phyloP scores from a whole-genome alignment of 257 asterid genomes.

The Solanum piurae region DNA sequence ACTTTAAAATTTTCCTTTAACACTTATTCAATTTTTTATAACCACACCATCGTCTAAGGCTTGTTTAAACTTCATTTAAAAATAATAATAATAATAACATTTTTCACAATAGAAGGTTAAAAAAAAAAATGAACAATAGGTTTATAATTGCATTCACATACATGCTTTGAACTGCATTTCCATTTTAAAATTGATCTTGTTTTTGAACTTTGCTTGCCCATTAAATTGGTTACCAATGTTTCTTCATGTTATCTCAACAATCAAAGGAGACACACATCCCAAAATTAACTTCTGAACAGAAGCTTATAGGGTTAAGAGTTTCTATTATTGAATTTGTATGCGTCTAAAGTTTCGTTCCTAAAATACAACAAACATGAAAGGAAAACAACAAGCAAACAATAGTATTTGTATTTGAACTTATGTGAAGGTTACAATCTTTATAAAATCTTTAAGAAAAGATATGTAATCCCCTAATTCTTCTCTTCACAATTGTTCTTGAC shows the following conservation, averaged over 20 bases:
- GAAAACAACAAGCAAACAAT: no score
- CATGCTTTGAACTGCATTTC: not conserved
- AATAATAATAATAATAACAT: no score
- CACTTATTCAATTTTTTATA: not conserved
- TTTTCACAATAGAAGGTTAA: not conserved
- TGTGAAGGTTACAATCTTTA: not conserved
- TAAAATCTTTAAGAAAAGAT: not conserved
- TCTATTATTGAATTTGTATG: not conserved
- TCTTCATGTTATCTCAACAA: not conserved
- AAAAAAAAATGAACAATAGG: not conserved
- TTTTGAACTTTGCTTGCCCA: not conserved
- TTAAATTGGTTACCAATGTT: not conserved
- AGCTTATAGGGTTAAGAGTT: not conserved
- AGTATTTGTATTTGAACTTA: no score
- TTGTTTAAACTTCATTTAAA: no score
- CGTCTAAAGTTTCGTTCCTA: no score
- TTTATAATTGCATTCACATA: not conserved
- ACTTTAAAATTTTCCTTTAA: not conserved
- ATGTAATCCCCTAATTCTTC: not conserved
- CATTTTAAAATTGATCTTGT: not conserved
- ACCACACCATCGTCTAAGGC: not conserved
- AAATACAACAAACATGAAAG: no score
- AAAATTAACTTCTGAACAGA: not conserved
- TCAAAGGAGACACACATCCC: not conserved
- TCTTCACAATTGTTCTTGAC: no score